Evolutionary conservation across 2,329 filamentous ascomycete genomes (phyloP), one percentile per base, ranked within the genome.

Genomic region (Aspergillus niger): DNA sequence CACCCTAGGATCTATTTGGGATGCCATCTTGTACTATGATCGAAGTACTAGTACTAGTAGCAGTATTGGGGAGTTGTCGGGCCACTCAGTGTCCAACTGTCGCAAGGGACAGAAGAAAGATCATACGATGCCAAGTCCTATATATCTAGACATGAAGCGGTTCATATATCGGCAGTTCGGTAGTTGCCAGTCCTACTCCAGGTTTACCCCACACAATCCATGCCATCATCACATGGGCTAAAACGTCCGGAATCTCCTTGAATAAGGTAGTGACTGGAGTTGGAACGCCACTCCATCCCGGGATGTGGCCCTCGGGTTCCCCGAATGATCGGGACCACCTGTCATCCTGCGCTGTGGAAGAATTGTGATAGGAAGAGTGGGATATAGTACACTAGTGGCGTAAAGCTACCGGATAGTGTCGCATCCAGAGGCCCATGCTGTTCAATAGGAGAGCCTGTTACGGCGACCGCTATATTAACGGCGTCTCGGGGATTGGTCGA

Each of bases 1-100:
- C 50, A 69, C 67, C 51, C 64, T 66, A 26, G 67, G 67, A 54
- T 69, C 66, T n/a, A 65, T 49, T 15, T 17, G 59, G 4, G 62
- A 55, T 22, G 28, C 6, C 53, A 55, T 55, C 4, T 20, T 55
- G 53, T 20, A 15, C 8, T 24, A 22, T 39, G 24, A 49, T 30
- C 0, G 10, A 43, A 8, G 7, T 17, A 43, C 17, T 20, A 24
- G 2, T 44, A 36, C 32, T 36, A 36, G 32, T 36, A 6, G 32
- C 2, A 36, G 28, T 30, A 36, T 44, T 24, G 20, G 41, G 8
- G 11, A 44, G 6, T 44, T 44, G 0, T 22, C 41, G 20, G 8
- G 20, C 41, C 22, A 36, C 32, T 15, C 32, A 36, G 32, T 11
- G 32, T 36, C 32, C 32, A 36, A 24, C 20, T 24, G 5, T 44